Base-by-base conservation (phyloP, 441 rosid genomes). In the Erodium trifolium region DNA sequence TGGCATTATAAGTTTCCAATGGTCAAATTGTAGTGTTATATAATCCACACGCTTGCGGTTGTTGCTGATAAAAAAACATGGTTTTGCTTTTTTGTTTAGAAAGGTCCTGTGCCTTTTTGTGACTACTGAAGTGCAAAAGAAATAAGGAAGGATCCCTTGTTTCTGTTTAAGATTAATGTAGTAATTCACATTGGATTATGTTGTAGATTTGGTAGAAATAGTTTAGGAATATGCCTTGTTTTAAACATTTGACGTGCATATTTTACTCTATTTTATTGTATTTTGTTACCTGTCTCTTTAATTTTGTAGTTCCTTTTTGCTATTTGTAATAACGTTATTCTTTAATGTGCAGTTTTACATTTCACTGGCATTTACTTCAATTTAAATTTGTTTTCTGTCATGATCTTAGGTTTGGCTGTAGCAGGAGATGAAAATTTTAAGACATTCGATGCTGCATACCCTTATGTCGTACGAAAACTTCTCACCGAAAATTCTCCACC, bases 391-490 rank as follows among this genome's bases (percentile, higher is more conserved):
- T 60, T 73, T 68, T 72, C 47, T 37, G 59, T 75, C 64, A 17
- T 76, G 68, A 73, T 66, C 73, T 72, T 88, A 91, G 97, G 98
- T 76, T 81, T 93, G 85, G 98, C 97, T 34, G 76, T 89, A 62
- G 85, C 89, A 66, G 92, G 65, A 19, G 65, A 60, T 60, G 35
- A 60, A 65, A 81, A 70, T 72, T 90, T 90, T 53, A 90, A 87
- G 85, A 88, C 96, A 70, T 90, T 90, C 79, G 90, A 88, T 72
- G 92, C 91, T 74, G 96, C 96, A 71, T 88, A 90, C 78, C 98
- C 96, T 65, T 92, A 77, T 66, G 98, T 92, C 72, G 88, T 85
- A 72, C 84, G 79, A 72, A 88, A 92, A 75, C 86, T 92, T 69
- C 90, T 92, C 77, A 86, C 88, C 39, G 95, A 88, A 72, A 90